These are phyloP conservation scores for Komagataella ulmi DNA, from an alignment of 805 yeast genomes.

Conservation along the genomic window DNA sequence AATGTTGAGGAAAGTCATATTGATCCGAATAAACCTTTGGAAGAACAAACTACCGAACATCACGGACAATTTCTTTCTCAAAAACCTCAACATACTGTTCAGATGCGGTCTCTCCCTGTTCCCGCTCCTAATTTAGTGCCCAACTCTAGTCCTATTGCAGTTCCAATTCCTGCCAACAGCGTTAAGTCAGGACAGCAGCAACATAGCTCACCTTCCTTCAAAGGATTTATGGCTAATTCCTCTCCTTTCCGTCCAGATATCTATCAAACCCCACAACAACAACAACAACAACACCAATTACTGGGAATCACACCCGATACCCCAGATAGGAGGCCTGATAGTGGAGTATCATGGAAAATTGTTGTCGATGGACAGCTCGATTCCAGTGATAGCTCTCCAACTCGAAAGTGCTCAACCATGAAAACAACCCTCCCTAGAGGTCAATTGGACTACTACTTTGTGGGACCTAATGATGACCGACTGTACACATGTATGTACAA, in stretches of 20 bases:
- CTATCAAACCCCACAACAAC: not conserved
- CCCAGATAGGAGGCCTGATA: slow-evolving; percentile 4
- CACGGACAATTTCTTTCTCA: not conserved
- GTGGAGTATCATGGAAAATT: not conserved
- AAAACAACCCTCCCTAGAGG: slow-evolving; percentile 79
- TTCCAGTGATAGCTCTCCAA: slow-evolving; percentile 30
- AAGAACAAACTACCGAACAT: not conserved
- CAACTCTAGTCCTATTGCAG: not conserved
- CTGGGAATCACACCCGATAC: not conserved
- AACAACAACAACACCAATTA: slow-evolving; percentile 4
- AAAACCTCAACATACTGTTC: not conserved
- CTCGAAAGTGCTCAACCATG: slow-evolving; percentile 32
- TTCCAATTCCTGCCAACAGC: not conserved
- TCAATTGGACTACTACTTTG: slow-evolving; percentile 69
- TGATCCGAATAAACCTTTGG: not conserved
- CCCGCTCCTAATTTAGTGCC: not conserved
- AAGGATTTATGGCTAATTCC: not conserved
- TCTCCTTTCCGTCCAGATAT: not conserved
- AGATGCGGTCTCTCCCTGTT: not conserved
- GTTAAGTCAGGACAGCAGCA: not conserved
- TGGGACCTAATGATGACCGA: slow-evolving; percentile 65
- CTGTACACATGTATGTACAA: slow-evolving; percentile 64
- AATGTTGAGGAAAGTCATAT: not conserved
- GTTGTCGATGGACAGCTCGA: slow-evolving; percentile 19
- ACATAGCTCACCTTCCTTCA: not conserved